These are phyloP conservation scores for Cladophialophora exuberans DNA, from an alignment of 2,329 filamentous ascomycete species.

Conservation along the genomic window DNA sequence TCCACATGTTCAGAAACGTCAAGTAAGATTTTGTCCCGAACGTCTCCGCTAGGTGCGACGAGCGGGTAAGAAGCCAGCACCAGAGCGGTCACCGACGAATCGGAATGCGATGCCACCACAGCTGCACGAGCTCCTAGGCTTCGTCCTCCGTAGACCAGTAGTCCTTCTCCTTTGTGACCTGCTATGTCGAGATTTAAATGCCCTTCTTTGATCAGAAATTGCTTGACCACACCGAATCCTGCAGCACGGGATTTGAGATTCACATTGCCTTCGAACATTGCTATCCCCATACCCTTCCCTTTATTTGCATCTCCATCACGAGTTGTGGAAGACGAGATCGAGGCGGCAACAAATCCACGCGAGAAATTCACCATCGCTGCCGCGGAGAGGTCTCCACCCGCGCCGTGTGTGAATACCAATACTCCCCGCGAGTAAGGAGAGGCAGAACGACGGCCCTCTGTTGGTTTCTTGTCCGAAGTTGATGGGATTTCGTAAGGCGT, in stretches of 20 bases:
- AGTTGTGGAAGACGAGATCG: no score
- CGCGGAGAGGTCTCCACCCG: conserved; percentile 29
- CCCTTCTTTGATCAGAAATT: conserved; percentile 13
- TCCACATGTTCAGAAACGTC: conserved; percentile 20
- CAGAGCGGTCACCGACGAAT: conserved; percentile 18
- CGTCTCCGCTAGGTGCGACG: conserved; percentile 20
- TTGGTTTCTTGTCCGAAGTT: no score
- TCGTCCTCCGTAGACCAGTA: conserved; percentile 26
- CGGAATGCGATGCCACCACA: conserved; percentile 20
- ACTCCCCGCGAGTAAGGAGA: neutral
- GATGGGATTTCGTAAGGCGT: no score
- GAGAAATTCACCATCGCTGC: conserved; percentile 29
- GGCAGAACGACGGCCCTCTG: conserved; percentile 2
- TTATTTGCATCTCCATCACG: no score
- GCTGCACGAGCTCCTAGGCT: conserved; percentile 30
- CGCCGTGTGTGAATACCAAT: conserved; percentile 34
- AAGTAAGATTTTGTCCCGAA: conserved; percentile 31
- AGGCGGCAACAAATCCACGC: conserved; percentile 19
- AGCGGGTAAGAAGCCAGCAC: conserved; percentile 32
- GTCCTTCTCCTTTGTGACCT: neutral
- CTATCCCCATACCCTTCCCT: conserved; percentile 2
- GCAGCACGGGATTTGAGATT: conserved; percentile 26
- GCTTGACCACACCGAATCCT: conserved; percentile 23
- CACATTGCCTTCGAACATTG: conserved; percentile 32
- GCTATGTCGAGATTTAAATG: no score